Conservation (phyloP, 108 stramenopile genomes). For the Schizochytrium sp. region DNA sequence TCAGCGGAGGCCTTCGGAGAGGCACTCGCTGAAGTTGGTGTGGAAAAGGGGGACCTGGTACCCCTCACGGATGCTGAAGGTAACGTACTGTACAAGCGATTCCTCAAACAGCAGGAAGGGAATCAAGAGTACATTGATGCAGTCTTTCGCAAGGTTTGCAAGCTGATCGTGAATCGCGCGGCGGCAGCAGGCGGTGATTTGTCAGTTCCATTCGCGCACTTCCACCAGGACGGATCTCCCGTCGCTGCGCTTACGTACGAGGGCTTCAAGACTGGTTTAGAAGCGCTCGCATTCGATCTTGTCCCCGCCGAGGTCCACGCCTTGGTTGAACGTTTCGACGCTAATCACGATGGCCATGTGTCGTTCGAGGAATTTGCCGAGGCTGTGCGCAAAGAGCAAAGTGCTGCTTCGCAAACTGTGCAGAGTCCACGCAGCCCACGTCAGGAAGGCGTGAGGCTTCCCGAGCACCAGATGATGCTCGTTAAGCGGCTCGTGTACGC, state of each 20-base stretch:
- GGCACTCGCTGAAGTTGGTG: neutral
- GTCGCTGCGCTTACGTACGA: neutral
- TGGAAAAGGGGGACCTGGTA: neutral
- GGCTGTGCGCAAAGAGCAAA: neutral
- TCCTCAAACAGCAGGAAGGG: neutral
- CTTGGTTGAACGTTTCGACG: conserved; percentile 15
- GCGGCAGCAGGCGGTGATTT: neutral
- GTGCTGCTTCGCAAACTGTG: neutral
- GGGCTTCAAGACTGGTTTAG: conserved; percentile 18
- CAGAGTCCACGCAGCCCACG: neutral
- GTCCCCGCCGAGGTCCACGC: neutral
- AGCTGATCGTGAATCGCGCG: neutral
- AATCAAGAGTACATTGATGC: neutral
- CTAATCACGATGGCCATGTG: neutral
- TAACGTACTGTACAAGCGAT: neutral
- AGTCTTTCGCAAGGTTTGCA: neutral
- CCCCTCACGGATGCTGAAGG: neutral
- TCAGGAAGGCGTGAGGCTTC: neutral
- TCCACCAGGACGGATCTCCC: neutral
- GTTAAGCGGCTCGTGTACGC: neutral
- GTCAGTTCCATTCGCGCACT: neutral
- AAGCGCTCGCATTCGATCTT: conserved; percentile 8
- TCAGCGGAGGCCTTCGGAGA: neutral
- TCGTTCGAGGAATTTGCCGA: neutral
- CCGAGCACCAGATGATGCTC: neutral